Conservation (phyloP, 192 early-diverging fungal species). For the Linnemannia zychae region DNA sequence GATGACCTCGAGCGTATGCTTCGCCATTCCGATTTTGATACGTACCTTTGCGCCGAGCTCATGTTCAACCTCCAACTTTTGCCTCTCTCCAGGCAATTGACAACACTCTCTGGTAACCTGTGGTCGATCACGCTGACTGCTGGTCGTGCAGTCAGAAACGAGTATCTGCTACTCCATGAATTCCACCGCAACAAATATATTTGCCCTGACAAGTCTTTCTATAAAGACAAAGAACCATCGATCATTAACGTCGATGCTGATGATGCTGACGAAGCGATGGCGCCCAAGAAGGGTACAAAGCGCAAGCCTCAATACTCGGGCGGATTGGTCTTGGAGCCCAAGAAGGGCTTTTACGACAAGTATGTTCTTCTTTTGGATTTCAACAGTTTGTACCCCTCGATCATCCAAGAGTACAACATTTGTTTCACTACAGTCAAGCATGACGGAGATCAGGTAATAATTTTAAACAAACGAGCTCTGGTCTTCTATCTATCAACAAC, state of each 20-base stretch:
- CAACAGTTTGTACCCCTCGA: conserved; percentile 99
- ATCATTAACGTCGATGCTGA: conserved; percentile 44
- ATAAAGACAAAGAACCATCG: conserved; percentile 27
- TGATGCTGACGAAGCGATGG: conserved; percentile 41
- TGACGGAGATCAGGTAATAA: conserved; percentile 36
- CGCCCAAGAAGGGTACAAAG: conserved; percentile 63
- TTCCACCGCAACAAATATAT: conserved; percentile 94
- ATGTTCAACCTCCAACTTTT: conserved; percentile 92
- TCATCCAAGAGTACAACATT: conserved; percentile 99
- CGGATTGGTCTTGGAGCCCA: conserved; percentile 97
- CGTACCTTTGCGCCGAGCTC: conserved; percentile 82
- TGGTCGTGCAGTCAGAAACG: conserved; percentile 94
- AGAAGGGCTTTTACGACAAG: conserved; percentile 96
- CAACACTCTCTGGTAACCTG: conserved; percentile 93
- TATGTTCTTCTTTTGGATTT: conserved; percentile 97
- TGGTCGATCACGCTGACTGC: conserved; percentile 95
- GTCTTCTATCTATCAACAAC: too few species aligned
- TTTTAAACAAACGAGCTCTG: not conserved
- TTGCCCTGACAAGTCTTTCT: conserved; percentile 85
- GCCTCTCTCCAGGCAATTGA: conserved; percentile 93
- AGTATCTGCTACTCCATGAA: conserved; percentile 95
- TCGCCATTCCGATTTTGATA: conserved; percentile 86
- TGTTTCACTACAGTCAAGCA: conserved; percentile 96
- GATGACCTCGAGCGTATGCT: conserved; percentile 77
- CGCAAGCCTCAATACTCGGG: conserved; percentile 94